Conservation (phyloP, 768 basidiomycete genomes). For the Trametes maxima region DNA sequence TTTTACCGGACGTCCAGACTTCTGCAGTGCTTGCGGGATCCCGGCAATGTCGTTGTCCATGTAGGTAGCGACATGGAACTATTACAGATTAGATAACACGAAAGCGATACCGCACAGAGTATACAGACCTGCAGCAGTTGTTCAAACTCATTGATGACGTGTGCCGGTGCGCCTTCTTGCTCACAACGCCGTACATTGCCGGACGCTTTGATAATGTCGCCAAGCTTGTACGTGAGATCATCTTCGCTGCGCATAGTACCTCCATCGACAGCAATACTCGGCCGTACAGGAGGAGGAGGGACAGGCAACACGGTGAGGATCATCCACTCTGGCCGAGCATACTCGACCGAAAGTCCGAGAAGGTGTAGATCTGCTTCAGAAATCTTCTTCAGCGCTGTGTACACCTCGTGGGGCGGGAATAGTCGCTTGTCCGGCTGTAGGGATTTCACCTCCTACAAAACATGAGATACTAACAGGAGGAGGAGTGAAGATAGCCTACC, state of each 20-base stretch:
- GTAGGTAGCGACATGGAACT: slow-evolving; percentile 99
- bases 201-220: slow-evolving; percentile 95
- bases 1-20: slow-evolving; percentile 96
- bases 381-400: slow-evolving; percentile 95
- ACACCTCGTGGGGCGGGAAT: slow-evolving; percentile 86
- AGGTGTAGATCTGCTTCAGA: slow-evolving; percentile 84
- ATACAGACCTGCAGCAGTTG: slow-evolving; percentile 81
- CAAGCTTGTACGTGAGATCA: slow-evolving; percentile 97
- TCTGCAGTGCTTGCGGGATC: slow-evolving; percentile 95
- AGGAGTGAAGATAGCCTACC: slow-evolving; percentile 49
- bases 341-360: slow-evolving; percentile 92
- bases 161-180: slow-evolving; percentile 95
- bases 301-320: slow-evolving; percentile 97
- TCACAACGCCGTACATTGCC: slow-evolving; percentile 90
- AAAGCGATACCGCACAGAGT: not conserved
- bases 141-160: slow-evolving; percentile 95
- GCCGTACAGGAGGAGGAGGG: slow-evolving; percentile 96
- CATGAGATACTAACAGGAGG: slow-evolving; percentile 7
- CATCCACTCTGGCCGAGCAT: slow-evolving; percentile 99
- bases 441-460: slow-evolving; percentile 70
- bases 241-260: slow-evolving; percentile 97
- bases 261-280: slow-evolving; percentile 96
- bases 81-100: slow-evolving; percentile 3
- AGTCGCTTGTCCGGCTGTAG: slow-evolving; percentile 81
- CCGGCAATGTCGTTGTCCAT: slow-evolving; percentile 99